Evolutionary conservation across 2,329 filamentous ascomycete species (phyloP), one percentile per base, ranked within the genome.

Genomic region (Alternaria solani): DNA sequence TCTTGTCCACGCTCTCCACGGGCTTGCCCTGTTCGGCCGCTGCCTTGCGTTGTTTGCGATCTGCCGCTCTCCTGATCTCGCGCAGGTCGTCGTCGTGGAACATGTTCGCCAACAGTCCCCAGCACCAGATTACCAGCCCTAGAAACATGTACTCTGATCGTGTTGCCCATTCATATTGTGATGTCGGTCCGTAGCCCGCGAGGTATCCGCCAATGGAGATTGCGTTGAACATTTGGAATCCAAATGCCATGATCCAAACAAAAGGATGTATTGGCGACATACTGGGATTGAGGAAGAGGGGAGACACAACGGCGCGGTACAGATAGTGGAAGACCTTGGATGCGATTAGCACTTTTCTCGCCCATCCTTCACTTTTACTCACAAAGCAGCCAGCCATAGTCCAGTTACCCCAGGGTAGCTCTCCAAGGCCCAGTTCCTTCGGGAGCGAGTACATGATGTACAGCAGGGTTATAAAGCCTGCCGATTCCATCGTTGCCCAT

Each of bases 71-170:
- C 7, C 95, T 86, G 67, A 99, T 94, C 76, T 95, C 90, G 59
- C 94, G 91, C 57, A 99, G 85, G 69, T 93, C 90, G 73, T 95
- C 92, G 77, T 99, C 95, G 74, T 97, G 92, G 77, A 89, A 92
- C 74, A 95, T 92, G 78, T 97, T 98, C 34, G 86, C 89, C 16
- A 88, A 81, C 59, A 97, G 87, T 0, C 92, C 93, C 60, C 91
- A 79, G 63, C 88, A 87, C 83, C 95, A 98, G 55, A 97, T 74
- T 23, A 87, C 83, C 32, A 96, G 81, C 2, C 95, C 94, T 16
- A 89, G 54, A 61, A 84, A 80, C 44, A 88, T 84, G 32, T 81
- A 73, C 57, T 79, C 76, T 51, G 77, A 67, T 11, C 77, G 72
- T 38, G 79, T 81, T 7, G 77, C 75, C 85, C 84, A 87, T 67